Conservation (phyloP, 495 filamentous ascomycete species). For the Wilcoxina mikolae region DNA sequence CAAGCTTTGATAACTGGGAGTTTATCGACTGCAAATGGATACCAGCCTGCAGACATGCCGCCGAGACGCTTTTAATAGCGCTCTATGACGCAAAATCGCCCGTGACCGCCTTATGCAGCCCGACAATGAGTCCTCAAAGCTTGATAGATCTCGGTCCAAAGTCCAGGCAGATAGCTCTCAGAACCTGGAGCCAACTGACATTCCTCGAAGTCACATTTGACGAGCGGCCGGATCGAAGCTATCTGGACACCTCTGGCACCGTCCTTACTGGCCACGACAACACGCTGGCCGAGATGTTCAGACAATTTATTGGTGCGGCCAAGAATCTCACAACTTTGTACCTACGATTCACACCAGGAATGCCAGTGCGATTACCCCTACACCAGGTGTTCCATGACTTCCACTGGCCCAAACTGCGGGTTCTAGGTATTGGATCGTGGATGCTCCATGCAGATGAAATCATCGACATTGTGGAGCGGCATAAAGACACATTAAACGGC, state of each 20-base stretch:
- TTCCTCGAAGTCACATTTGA: slow-evolving; percentile 28
- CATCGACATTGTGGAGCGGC: slow-evolving; percentile 21
- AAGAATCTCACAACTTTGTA: slow-evolving; percentile 24
- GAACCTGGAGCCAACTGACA: slow-evolving; percentile 21
- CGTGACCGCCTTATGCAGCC: slow-evolving; percentile 25
- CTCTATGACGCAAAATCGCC: slow-evolving; percentile 19
- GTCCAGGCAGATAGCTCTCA: slow-evolving; percentile 7
- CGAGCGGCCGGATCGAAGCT: slow-evolving; percentile 25
- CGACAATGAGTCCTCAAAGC: slow-evolving; percentile 27
- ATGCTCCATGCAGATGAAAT: slow-evolving; percentile 23
- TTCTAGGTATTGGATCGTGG: slow-evolving; percentile 27
- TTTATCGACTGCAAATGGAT: slow-evolving; percentile 28
- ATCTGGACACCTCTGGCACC: slow-evolving; percentile 20
- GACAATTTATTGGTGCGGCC: slow-evolving; percentile 19
- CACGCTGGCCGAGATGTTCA: slow-evolving; percentile 24
- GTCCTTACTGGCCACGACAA: slow-evolving; percentile 25
- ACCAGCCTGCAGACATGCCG: slow-evolving; percentile 25
- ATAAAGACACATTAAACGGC: slow-evolving; percentile 21
- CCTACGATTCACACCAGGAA: slow-evolving; percentile 25
- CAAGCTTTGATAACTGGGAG: slow-evolving; percentile 24
- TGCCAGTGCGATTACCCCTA: slow-evolving; percentile 25
- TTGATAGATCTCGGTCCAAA: slow-evolving; percentile 13
- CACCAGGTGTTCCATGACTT: slow-evolving; percentile 25
- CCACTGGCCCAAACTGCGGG: slow-evolving; percentile 22
- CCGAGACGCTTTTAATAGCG: slow-evolving; percentile 22